Evolutionary conservation across 2,329 filamentous ascomycete genomes (phyloP).

Genomic region (Rutstroemia sp.): DNA sequence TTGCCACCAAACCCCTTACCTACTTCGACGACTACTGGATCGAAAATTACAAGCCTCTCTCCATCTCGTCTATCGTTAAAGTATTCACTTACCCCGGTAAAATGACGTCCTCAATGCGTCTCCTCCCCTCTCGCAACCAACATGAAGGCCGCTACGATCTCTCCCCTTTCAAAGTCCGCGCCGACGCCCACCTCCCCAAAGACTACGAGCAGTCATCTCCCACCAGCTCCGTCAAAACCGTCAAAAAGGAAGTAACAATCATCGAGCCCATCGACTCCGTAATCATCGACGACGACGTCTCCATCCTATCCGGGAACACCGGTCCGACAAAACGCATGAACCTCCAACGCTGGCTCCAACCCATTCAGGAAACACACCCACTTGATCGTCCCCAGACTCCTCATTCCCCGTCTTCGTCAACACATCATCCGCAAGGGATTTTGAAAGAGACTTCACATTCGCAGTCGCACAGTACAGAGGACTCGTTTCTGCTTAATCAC

Average conservation of each 20-base stretch:
- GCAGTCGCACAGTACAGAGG: conserved; percentile 4
- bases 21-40: conserved; percentile 93
- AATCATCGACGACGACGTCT: conserved; percentile 31
- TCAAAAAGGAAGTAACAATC: conserved; percentile 64
- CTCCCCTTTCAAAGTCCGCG: conserved; percentile 80
- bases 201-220: conserved; percentile 36
- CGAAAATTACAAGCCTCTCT: conserved; percentile 88
- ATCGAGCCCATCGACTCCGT: conserved; percentile 48
- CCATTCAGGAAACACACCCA: conserved; percentile 29
- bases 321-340: conserved; percentile 39
- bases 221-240: background rate
- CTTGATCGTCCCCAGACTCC: background rate
- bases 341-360: conserved; percentile 56
- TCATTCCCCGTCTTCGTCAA: background rate
- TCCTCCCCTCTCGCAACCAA: conserved; percentile 68
- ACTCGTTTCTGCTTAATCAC: conserved; percentile 2
- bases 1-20: conserved; percentile 26
- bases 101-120: conserved; percentile 82
- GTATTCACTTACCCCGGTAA: conserved; percentile 72
- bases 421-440: conserved; percentile 38
- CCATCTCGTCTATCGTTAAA: conserved; percentile 82
- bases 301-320: conserved; percentile 34
- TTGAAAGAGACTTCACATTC: conserved; percentile 40
- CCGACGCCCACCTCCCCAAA: conserved; percentile 52
- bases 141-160: conserved; percentile 68